Base-by-base conservation (phyloP, 805 yeast species). In the Nematodospora valgi region DNA sequence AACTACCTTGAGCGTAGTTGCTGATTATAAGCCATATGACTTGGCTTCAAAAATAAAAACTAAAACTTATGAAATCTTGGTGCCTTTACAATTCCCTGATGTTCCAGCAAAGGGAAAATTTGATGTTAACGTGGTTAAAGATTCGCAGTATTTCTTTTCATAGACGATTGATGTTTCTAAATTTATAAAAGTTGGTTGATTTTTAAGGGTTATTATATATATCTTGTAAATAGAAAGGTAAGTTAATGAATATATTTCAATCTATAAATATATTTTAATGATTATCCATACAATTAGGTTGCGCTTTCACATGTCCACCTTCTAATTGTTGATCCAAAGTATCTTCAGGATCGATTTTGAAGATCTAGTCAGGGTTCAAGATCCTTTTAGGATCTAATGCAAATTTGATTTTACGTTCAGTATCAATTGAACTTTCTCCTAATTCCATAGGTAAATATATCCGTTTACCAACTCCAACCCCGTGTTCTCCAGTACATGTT, bases 401-500 rank as follows among this genome's bases (percentile, higher is more conserved):
- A 21, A 52, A 42, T 47, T 68, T 68, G 34, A 68, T 44, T 23
- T 61, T 62, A 30, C 74, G 51, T 72, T 68, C 68, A 46, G 64
- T 48, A 37, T 64, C 69, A 17, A 68, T 60, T 1, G 68, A 54
- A 4, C 46, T 40, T 12, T 35, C 48, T 2, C 74, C 73, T 19
- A 68, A 44, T 42, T 68, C 74, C 6, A 43, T 35, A 14, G 50
- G 56, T 32, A 68, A 47, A 43, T 62, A 68, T 39, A 50, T 51
- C 35, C 73, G 43, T 40, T 68, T 68, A 2, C 73, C 72, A 8
- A 62, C 57, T 0, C 74, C 74, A 11, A 68, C 71, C 1, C 74
- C 73, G 40, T 68, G 74, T 40, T 68, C 74, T 5, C 74, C 74
- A 3, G 72, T 68, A 38, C 68, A 60, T 5, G 62, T 57, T n/a